phyloP scores from a whole-genome alignment of 2,329 filamentous ascomycete genomes.

The Emydomyces testavorans region DNA sequence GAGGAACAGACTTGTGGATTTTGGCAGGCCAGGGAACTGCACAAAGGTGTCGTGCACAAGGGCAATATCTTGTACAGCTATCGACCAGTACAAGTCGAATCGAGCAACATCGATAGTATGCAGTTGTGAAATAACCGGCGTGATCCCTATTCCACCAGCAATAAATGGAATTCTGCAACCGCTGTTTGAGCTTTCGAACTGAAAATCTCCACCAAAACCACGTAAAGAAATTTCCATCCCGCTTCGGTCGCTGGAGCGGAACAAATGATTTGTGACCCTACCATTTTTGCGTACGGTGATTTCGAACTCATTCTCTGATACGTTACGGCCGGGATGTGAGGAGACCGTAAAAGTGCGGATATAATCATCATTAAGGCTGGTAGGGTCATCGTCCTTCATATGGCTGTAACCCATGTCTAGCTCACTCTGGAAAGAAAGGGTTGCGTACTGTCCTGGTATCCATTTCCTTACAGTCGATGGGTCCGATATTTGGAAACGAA shows the following conservation, averaged over 20 bases:
- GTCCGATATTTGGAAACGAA: conserved; percentile 44
- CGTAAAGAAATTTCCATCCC: conserved; percentile 54
- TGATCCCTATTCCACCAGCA: conserved; percentile 72
- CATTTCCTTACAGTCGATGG: conserved; percentile 38
- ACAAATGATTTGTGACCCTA: conserved; percentile 54
- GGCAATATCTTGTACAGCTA: conserved; percentile 50
- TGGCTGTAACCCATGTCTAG: conserved; percentile 65
- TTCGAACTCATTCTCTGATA: conserved; percentile 46
- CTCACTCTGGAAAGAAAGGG: conserved; percentile 58
- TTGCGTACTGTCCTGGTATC: conserved; percentile 64
- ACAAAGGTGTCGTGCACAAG: conserved; percentile 51
- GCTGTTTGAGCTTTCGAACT: conserved; percentile 24
- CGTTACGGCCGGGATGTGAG: conserved; percentile 39
- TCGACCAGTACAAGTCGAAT: conserved; percentile 57
- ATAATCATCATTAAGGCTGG: conserved; percentile 72
- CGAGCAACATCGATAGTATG: conserved; percentile 37
- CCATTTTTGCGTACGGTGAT: conserved; percentile 63
- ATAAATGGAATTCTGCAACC: conserved; percentile 46
- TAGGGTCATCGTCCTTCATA: conserved; percentile 72
- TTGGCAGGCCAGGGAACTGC: conserved; percentile 41
- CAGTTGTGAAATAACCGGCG: conserved; percentile 64
- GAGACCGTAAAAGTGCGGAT: conserved; percentile 75
- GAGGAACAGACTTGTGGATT: conserved; percentile 50
- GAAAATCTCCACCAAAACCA: conserved; percentile 61
- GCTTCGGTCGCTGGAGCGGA: conserved; percentile 43